A percentile compares a stretch with the other conserved stretches of the same genome.
Conservation (phyloP, 1,284 basidiomycete genomes). For the Pyrrhoderma lamaoense region DNA sequence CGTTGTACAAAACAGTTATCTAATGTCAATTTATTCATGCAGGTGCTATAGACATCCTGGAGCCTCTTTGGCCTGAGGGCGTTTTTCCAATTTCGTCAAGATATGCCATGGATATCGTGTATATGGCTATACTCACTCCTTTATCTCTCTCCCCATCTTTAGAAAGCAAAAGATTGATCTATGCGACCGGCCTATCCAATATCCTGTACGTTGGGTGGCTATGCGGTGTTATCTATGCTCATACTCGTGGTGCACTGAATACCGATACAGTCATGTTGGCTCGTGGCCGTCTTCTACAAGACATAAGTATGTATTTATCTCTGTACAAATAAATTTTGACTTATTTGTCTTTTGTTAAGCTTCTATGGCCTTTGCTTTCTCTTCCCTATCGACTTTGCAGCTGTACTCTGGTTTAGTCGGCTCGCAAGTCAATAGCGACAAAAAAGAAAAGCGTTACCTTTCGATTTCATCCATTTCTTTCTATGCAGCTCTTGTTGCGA, state of each 20-base stretch:
- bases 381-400: conserved; percentile 54
- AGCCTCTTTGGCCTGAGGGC: conserved; percentile 19
- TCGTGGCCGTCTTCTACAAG: conserved; percentile 51
- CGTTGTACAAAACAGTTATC: conserved; percentile 31
- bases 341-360: conserved; percentile 28
- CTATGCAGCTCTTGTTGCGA: conserved; percentile 41
- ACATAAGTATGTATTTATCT: conserved; percentile 44
- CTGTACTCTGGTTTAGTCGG: conserved; percentile 54
- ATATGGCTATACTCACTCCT: conserved; percentile 36
- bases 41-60: conserved; percentile 14
- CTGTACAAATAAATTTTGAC: neutral
- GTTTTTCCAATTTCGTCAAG: conserved; percentile 31
- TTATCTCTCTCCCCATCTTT: conserved; percentile 44
- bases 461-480: conserved; percentile 55
- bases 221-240: conserved; percentile 40
- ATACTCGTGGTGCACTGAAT: conserved; percentile 37
- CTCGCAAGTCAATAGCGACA: conserved; percentile 29
- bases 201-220: conserved; percentile 55
- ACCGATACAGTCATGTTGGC: conserved; percentile 32
- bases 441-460: conserved; percentile 40
- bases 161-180: conserved; percentile 43
- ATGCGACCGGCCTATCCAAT: conserved; percentile 50
- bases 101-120: conserved; percentile 28
- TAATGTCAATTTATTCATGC: conserved; percentile 34
- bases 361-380: conserved; percentile 53